Base-by-base conservation (phyloP, 108 stramenopile genomes). In the Seminavis robusta region DNA sequence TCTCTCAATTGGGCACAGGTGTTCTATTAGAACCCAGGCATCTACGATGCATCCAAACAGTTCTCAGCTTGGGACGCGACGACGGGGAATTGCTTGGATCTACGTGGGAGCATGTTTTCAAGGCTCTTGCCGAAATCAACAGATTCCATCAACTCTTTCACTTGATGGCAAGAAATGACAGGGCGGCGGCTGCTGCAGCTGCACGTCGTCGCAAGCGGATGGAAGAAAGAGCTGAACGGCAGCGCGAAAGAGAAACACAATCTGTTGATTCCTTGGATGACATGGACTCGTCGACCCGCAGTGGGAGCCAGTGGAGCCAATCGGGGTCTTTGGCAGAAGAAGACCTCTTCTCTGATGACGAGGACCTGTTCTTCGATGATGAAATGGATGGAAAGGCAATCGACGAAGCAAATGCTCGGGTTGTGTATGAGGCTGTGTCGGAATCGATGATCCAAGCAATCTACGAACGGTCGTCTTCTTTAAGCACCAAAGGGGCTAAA, bases 61-160 rank as follows among this genome's bases (percentile, higher is more conserved):
- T 99, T 29, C 50, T 99, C 25, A 76, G 63, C 11, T 54, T 99
- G 33, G 96, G 94, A 0, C 55, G 79, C 20, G 75, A 86, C 37
- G 92, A 95, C 33, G 98, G 96, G 20, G 94, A 98, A 55, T 73
- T 80, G 32, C 76, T 99, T 7, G 91, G 86, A 23, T 68, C 65
- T 23, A 80, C 92, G 17, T 99, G 98, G 98, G 86, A 88, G 55
- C 84, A 86, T 36, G 79, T 98, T 21, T 94, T 98, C 60, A 71
- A 70, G 33, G 87, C 93, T 31, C 55, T 98, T 57, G 86, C 82
- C 37, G 96, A 97, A 75, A 73, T 99, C 33, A 81, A 90, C 56
- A 76, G 86, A 7, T 74, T 90, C 39, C 86, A 87, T 37, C 83
- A 94, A 48, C 61, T 94, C 3, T 94, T 84, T 61, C 85, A 94